These are phyloP conservation scores for Endothia cerciana DNA, from an alignment of 2,329 filamentous ascomycete genomes.

Conservation along the genomic window DNA sequence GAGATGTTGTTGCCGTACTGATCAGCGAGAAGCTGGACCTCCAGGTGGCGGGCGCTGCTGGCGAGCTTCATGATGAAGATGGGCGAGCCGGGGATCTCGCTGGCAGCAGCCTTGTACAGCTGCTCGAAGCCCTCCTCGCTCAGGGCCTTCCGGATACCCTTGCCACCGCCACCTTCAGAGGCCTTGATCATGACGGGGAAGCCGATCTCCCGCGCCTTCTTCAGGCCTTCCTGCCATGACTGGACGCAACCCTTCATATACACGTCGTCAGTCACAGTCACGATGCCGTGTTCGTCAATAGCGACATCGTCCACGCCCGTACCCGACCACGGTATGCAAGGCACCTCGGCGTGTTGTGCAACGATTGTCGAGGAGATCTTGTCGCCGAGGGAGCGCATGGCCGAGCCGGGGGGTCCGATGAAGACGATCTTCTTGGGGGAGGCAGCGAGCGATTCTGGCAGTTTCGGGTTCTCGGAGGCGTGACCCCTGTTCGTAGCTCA, in stretches of 20 bases:
- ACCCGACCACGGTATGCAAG: conserved; percentile 99
- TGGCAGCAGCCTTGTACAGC: conserved; percentile 94
- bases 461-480: conserved; percentile 96
- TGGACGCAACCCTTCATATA: conserved; percentile 91
- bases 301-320: conserved; percentile 83
- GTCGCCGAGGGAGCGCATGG: conserved; percentile 98
- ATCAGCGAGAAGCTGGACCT: conserved; percentile 96
- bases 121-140: conserved; percentile 81
- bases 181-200: conserved; percentile 99
- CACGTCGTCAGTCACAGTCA: conserved; percentile 83
- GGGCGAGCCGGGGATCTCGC: conserved; percentile 95
- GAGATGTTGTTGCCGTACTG: conserved; percentile 99
- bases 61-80: conserved; percentile 99
- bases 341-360: conserved; percentile 92
- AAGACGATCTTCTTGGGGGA: conserved; percentile 99
- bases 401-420: conserved; percentile 95
- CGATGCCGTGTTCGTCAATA: conserved; percentile 81
- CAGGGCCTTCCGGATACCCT: conserved; percentile 96
- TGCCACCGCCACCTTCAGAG: conserved; percentile 98
- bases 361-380: conserved; percentile 99
- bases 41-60: conserved; percentile 92
- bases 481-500: conserved; percentile 69
- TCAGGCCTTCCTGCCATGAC: conserved; percentile 86
- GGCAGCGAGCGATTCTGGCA: conserved; percentile 92
- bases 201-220: conserved; percentile 85